Percentiles rank a stretch among this genome's conserved stretches.
phyloP scores from a whole-genome alignment of 2,329 filamentous ascomycete species.

The Sporothrix globosa region DNA sequence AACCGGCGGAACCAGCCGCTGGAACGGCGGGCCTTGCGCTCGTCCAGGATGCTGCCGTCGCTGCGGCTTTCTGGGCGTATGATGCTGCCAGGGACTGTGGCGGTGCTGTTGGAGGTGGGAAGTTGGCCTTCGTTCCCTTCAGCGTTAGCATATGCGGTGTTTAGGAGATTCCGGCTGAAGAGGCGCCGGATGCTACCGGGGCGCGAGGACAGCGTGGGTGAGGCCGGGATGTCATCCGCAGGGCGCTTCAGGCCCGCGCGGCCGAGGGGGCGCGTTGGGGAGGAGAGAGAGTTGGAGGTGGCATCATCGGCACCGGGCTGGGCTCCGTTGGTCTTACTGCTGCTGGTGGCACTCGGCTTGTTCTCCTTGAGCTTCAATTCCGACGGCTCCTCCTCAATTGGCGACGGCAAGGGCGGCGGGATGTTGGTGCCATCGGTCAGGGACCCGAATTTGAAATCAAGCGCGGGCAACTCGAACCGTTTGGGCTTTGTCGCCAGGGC shows the following conservation, averaged over 20 bases:
- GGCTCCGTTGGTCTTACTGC: slow-evolving; percentile 50
- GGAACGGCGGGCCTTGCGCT: slow-evolving; percentile 58
- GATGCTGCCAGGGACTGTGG: slow-evolving; percentile 38
- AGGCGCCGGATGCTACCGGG: slow-evolving; percentile 61
- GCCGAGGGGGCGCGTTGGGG: slow-evolving; percentile 40
- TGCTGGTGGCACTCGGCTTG: slow-evolving; percentile 35
- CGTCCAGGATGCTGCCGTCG: slow-evolving; percentile 53
- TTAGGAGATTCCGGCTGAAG: slow-evolving; percentile 60
- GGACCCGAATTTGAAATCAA: slow-evolving; percentile 62
- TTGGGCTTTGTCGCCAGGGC: slow-evolving; percentile 36
- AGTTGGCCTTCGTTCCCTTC: slow-evolving; percentile 47
- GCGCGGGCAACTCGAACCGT: slow-evolving; percentile 60
- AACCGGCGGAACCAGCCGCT: slow-evolving; percentile 64
- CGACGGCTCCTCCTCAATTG: slow-evolving; percentile 53
- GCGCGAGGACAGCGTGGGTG: slow-evolving; percentile 56
- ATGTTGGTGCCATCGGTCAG: slow-evolving; percentile 65
- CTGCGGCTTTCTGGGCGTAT: slow-evolving; percentile 56
- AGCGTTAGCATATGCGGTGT: slow-evolving; percentile 56
- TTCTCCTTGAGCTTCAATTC: slow-evolving; percentile 31
- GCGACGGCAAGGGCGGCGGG: slow-evolving; percentile 61
- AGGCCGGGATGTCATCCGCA: slow-evolving; percentile 56
- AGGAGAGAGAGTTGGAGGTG: slow-evolving; percentile 3
- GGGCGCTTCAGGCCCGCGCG: slow-evolving; percentile 52
- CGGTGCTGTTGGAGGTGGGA: not conserved
- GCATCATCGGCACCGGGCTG: slow-evolving; percentile 37